These are phyloP conservation scores for Dianthus caryophyllus DNA, from an alignment of 148 eudicot species.

Conservation along the genomic window DNA sequence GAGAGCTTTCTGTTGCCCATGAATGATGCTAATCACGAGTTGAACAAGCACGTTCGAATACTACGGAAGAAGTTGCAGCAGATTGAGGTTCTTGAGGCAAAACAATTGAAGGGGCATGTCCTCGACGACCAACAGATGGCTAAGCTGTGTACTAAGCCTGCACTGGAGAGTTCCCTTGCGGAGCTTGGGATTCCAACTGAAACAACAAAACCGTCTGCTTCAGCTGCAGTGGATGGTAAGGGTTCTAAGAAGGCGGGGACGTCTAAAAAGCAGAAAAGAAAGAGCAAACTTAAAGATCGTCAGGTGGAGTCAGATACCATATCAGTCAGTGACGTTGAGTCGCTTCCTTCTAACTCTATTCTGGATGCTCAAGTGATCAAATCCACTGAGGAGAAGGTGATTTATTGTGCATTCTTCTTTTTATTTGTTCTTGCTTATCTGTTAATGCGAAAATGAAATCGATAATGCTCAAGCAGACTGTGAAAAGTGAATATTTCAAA, in stretches of 20 bases:
- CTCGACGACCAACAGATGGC: conserved; percentile 94
- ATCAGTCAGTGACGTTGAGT: conserved; percentile 27
- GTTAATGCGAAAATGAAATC: neutral
- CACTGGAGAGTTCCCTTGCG: conserved; percentile 60
- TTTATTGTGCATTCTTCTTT: conserved; percentile 1
- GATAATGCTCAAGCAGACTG: neutral
- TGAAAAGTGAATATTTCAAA: neutral
- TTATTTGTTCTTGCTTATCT: neutral
- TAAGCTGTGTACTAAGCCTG: conserved; percentile 60
- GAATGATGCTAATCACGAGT: conserved; percentile 41
- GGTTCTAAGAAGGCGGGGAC: conserved; percentile 47
- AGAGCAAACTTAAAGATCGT: conserved; percentile 50
- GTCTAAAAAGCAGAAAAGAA: conserved; percentile 67
- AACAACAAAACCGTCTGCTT: conserved; percentile 31
- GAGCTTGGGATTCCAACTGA: conserved; percentile 76
- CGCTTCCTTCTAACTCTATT: conserved; percentile 31
- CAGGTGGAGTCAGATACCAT: conserved; percentile 28
- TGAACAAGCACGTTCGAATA: conserved; percentile 60
- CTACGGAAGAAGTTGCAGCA: conserved; percentile 89
- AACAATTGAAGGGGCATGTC: conserved; percentile 57
- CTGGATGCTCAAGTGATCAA: conserved; percentile 31
- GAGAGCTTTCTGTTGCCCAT: conserved; percentile 52
- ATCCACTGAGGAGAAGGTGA: conserved; percentile 44
- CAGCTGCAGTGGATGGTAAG: conserved; percentile 41
- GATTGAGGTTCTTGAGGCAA: conserved; percentile 93